Conservation (phyloP, 306 rosid genomes). For the Prunus persica region Prunus_persica_NCBIv2 NC_034012.1:10068001-10068500, state of each 20-base stretch:
- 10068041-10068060: not conserved
- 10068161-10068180: not conserved
- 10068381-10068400: constrained; percentile 48
- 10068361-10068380: not conserved
- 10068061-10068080: not conserved
- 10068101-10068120: not conserved
- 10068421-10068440: constrained; percentile 69
- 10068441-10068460: constrained; percentile 84
- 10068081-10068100: not conserved
- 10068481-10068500: constrained; percentile 67
- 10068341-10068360: not conserved
- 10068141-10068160: not conserved
- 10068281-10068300: not conserved
- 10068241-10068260: not conserved
- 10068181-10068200: not conserved
- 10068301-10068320: not conserved
- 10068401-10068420: constrained; percentile 89
- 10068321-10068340: not conserved
- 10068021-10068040: not conserved
- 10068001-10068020: not conserved
- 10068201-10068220: not conserved
- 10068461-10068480: constrained; percentile 67
- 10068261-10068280: not conserved
- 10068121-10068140: not conserved
- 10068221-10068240: not conserved